Evolutionary conservation across 2,329 filamentous ascomycete genomes (phyloP), one percentile per base, ranked within the genome.

Genomic region (Fusarium vanettenii): DNA sequence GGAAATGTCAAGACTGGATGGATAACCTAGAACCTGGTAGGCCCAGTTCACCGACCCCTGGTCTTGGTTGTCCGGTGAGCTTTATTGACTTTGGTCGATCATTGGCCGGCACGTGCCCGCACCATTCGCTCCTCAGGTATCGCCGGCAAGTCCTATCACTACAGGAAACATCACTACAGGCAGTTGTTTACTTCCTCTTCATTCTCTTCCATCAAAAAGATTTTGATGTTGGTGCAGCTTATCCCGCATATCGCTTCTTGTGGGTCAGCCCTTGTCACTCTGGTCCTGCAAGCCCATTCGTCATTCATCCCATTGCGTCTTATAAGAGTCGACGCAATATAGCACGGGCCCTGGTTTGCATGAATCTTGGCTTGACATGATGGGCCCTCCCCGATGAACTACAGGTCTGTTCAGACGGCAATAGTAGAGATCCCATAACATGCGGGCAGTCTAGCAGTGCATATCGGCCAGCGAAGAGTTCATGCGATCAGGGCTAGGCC

Each of bases 1-100:
- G 65, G 65, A 67, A 65, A 70, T 77, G 68, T 74, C 62, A 52
- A 69, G 68, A 60, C 37, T 56, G 66, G 70, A 48, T 55, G 65
- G 60, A 63, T 66, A 69, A 61, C 50, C 57, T 69, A 63, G 56
- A 41, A 60, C 57, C 57, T 45, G 65, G 67, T 64, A 69, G 48
- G 45, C 45, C 45, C 45, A 50, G 22, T 43, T 73, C 72, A 66
- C 41, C 50, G 39, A 52, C 67, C 68, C 71, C 60, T 56, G 70
- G 71, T 73, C 71, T 68, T 73, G 70, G 66, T 43, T 60, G 35
- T 63, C 64, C 67, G 67, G 77, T 76, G 75, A 76, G 66, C 70
- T 66, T 59, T 76, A 69, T 74, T 76, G 60, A 69, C 56, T 56
- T 52, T 68, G 9, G 31, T 20, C 14, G 45, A 37, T 25, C n/a